Evolutionary conservation across 1,284 basidiomycete species (phyloP).

Genomic region (Trametes versicolor): DNA sequence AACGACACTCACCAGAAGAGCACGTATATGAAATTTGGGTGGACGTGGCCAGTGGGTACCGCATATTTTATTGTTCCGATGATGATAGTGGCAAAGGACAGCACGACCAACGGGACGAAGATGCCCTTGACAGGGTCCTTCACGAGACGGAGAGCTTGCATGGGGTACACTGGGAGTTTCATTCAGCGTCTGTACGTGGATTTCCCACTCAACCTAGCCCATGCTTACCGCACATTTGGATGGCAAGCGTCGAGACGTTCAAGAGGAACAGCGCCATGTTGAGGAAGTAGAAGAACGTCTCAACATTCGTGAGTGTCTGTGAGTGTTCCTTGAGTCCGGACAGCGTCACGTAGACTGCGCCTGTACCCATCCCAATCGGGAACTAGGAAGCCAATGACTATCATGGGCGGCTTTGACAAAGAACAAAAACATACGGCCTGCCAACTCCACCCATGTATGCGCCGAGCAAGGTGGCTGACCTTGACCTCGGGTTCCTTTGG

Average conservation of each 20-base stretch:
- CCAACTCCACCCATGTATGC: slow-evolving; percentile 62
- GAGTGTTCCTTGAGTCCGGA: slow-evolving; percentile 52
- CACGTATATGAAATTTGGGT: slow-evolving; percentile 48
- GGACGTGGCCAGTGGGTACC: slow-evolving; percentile 49
- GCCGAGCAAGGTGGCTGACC: slow-evolving; percentile 45
- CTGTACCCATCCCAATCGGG: slow-evolving; percentile 60
- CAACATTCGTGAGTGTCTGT: slow-evolving; percentile 45
- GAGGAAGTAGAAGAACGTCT: slow-evolving; percentile 57
- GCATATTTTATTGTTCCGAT: slow-evolving; percentile 60
- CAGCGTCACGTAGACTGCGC: slow-evolving; percentile 58
- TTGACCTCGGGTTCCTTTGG: slow-evolving; percentile 15
- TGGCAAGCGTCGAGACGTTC: slow-evolving; percentile 52
- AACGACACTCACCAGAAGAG: slow-evolving; percentile 53
- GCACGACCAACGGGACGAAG: slow-evolving; percentile 57
- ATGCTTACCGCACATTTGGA: slow-evolving; percentile 54
- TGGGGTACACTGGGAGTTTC: slow-evolving; percentile 51
- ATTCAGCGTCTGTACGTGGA: not conserved
- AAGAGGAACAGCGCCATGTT: slow-evolving; percentile 55
- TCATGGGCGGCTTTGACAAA: not conserved
- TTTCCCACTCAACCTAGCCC: not conserved
- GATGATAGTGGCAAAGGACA: slow-evolving; percentile 60
- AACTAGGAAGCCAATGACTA: slow-evolving; percentile 45
- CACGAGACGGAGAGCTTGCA: slow-evolving; percentile 52
- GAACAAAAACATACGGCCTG: slow-evolving; percentile 50
- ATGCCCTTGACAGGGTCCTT: slow-evolving; percentile 57